phyloP scores from a whole-genome alignment of 140 eudicot genomes.

The Senecio squalidus region DNA sequence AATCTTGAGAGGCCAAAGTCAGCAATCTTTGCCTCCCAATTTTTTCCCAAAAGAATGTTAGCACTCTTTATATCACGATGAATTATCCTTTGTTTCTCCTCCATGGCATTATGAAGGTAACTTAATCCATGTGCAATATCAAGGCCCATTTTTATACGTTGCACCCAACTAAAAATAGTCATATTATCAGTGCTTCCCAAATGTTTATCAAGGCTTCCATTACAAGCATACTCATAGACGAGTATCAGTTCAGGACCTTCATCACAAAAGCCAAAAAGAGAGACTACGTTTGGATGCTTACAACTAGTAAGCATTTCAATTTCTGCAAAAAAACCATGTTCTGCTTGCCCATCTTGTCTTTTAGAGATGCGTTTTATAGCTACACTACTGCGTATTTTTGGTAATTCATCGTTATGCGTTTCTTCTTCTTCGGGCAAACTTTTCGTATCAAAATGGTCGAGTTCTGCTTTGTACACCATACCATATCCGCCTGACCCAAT shows the following conservation, averaged over 20 bases:
- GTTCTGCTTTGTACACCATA: no score
- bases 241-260: neutral
- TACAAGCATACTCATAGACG: no score
- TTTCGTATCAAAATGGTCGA: neutral
- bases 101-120: neutral
- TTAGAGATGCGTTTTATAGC: slow-evolving; percentile 7
- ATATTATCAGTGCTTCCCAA: neutral
- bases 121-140: no score
- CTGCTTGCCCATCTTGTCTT: neutral
- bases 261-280: no score
- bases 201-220: no score
- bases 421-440: neutral
- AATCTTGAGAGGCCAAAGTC: neutral
- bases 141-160: no score
- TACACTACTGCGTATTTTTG: neutral
- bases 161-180: neutral
- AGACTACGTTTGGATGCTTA: no score
- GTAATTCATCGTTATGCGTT: neutral
- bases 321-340: slow-evolving; percentile 2
- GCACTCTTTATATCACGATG: no score
- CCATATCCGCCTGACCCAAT: no score
- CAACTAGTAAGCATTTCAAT: neutral
- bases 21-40: no score
- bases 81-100: neutral
- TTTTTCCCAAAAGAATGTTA: no score